These are phyloP conservation scores for Aspergillus egyptiacus DNA, from an alignment of 495 filamentous ascomycete genomes.

Conservation along the genomic window DNA sequence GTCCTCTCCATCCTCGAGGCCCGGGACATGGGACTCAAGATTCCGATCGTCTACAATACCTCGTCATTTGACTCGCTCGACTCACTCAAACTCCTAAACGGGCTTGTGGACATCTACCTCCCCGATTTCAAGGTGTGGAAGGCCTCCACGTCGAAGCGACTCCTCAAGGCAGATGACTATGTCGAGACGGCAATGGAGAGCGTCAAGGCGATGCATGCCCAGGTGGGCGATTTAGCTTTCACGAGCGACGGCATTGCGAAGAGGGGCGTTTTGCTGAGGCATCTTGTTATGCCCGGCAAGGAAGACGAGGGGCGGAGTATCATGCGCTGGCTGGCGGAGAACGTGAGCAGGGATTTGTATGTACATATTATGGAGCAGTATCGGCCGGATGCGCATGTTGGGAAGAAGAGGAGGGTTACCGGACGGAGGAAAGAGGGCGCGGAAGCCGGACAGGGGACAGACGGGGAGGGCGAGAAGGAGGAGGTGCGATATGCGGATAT, in stretches of 20 bases:
- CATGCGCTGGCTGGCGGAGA: conserved; percentile 60
- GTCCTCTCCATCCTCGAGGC: conserved; percentile 64
- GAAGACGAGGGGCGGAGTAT: conserved; percentile 63
- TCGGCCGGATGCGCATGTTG: conserved; percentile 67
- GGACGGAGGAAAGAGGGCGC: conserved; percentile 27
- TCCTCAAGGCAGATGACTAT: conserved; percentile 71
- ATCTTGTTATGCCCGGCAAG: conserved; percentile 73
- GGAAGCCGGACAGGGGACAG: no score
- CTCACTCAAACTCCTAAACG: conserved; percentile 61
- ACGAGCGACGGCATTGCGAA: conserved; percentile 70
- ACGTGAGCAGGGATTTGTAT: conserved; percentile 64
- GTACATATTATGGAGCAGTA: conserved; percentile 77
- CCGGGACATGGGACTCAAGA: conserved; percentile 53
- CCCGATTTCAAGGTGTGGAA: conserved; percentile 77
- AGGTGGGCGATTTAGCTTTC: conserved; percentile 73
- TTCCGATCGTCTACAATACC: conserved; percentile 76
- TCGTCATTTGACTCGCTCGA: conserved; percentile 67
- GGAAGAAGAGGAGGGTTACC: conserved; percentile 47
- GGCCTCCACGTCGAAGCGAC: conserved; percentile 51
- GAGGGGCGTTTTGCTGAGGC: conserved; percentile 62
- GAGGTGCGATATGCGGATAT: conserved; percentile 66
- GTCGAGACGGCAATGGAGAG: conserved; percentile 59
- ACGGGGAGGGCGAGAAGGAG: conserved; percentile 19
- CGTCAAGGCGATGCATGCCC: conserved; percentile 66
- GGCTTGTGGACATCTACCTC: conserved; percentile 71